Evolutionary conservation across 2,329 filamentous ascomycete species (phyloP).

Genomic region (Hymenoscyphus salicellus): DNA sequence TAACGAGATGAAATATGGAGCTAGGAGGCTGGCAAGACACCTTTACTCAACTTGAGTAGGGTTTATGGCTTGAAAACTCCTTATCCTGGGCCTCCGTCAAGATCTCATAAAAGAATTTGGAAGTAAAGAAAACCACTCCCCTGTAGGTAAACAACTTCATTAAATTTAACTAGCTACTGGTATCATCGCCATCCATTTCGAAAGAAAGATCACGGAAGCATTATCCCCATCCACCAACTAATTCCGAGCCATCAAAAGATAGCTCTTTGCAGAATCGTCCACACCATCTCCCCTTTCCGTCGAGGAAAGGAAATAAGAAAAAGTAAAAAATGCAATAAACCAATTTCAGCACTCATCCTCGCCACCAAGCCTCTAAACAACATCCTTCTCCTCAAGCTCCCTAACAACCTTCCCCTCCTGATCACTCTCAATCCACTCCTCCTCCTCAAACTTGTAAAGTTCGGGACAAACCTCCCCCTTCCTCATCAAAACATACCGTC

Average conservation of each 20-base stretch:
- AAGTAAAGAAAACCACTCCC: not conserved
- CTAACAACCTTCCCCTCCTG: constrained; percentile 1
- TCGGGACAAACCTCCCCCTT: constrained; percentile 15
- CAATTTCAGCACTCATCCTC: not conserved
- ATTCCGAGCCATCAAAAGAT: not conserved
- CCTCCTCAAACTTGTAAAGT: constrained; percentile 17
- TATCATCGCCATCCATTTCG: not conserved
- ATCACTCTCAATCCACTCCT: constrained; percentile 13
- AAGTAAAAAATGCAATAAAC: not conserved
- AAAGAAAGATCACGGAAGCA: not conserved
- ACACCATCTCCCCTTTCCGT: not conserved
- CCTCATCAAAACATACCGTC: constrained; percentile 39
- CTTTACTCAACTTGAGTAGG: no score
- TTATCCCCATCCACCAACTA: not conserved
- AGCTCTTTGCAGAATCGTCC: not conserved
- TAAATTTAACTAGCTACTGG: not conserved
- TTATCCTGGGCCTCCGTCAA: no score
- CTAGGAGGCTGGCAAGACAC: no score
- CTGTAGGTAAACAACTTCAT: not conserved
- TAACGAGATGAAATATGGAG: no score
- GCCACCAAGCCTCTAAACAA: not conserved
- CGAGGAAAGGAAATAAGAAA: not conserved
- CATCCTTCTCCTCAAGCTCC: not conserved
- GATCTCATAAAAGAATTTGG: no score
- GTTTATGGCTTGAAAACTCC: no score